phyloP scores from a whole-genome alignment of 2,329 filamentous ascomycete species.

The Dissoconium aciculare region DNA sequence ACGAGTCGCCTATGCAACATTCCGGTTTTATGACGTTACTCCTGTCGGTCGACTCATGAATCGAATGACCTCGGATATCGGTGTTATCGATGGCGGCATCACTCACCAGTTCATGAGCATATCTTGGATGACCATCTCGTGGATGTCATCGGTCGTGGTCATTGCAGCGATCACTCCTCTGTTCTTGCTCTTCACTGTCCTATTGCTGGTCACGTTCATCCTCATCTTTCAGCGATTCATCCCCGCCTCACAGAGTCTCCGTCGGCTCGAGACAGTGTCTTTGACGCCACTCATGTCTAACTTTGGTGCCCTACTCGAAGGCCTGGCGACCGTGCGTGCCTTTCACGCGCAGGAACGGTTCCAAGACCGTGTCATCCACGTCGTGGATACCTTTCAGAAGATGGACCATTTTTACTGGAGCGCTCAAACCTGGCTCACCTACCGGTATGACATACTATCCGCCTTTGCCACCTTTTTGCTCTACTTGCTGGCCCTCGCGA shows the following conservation, averaged over 20 bases:
- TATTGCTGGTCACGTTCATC: constrained; percentile 54
- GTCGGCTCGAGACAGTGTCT: constrained; percentile 78
- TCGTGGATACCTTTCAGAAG: constrained; percentile 78
- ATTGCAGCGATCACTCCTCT: constrained; percentile 65
- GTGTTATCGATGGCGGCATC: constrained; percentile 77
- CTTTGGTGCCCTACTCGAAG: constrained; percentile 75
- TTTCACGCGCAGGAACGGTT: constrained; percentile 68
- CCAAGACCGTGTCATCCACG: constrained; percentile 61
- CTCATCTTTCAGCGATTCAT: constrained; percentile 63
- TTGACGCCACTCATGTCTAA: constrained; percentile 82
- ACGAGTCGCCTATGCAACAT: constrained; percentile 62
- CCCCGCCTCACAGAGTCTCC: constrained; percentile 67
- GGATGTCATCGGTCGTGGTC: constrained; percentile 57
- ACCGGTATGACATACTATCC: constrained; percentile 59
- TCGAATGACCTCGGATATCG: constrained; percentile 76
- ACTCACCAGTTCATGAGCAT: constrained; percentile 57
- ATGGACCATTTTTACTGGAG: constrained; percentile 95
- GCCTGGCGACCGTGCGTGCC: constrained; percentile 71
- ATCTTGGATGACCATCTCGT: constrained; percentile 54
- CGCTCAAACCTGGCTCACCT: constrained; percentile 70
- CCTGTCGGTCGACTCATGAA: constrained; percentile 87
- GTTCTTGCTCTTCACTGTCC: constrained; percentile 58
- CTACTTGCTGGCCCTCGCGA: constrained; percentile 59
- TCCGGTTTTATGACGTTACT: constrained; percentile 83
- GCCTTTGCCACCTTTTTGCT: constrained; percentile 59